A percentile compares a stretch with the other conserved stretches of the same genome.
Conservation (phyloP, 2,329 filamentous ascomycete species). For the Dactylellina sp. region DNA sequence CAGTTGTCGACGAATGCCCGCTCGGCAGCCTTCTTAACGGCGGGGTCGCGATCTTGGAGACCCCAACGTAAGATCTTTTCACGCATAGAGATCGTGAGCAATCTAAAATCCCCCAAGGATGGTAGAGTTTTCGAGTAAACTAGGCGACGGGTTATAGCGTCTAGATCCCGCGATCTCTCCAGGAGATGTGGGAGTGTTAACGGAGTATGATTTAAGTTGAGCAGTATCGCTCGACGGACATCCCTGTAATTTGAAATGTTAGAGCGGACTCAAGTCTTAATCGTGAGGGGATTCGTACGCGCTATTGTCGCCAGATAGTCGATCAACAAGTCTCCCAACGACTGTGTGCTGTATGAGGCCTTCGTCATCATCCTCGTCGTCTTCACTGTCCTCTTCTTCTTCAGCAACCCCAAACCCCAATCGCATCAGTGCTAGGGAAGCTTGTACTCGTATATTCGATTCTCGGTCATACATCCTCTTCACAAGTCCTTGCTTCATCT, state of each 20-base stretch:
- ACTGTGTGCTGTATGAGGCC: constrained; percentile 69
- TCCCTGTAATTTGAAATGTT: constrained; percentile 68
- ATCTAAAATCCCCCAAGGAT: constrained; percentile 90
- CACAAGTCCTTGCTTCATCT: constrained; percentile 80
- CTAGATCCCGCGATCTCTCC: constrained; percentile 89
- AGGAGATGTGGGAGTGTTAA: constrained; percentile 84
- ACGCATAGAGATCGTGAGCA: constrained; percentile 90
- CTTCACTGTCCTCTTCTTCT: constrained; percentile 79
- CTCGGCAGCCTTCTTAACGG: constrained; percentile 89
- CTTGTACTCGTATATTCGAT: constrained; percentile 88
- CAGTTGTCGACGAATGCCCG: constrained; percentile 93
- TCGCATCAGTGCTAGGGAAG: constrained; percentile 87
- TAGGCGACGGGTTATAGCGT: constrained; percentile 82
- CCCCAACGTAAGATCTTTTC: constrained; percentile 97
- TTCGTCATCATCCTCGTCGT: constrained; percentile 76
- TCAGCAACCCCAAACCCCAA: constrained; percentile 71
- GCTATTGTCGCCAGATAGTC: constrained; percentile 89
- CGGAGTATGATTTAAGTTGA: constrained; percentile 88
- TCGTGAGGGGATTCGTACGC: constrained; percentile 65
- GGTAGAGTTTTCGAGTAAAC: constrained; percentile 89
- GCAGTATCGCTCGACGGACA: constrained; percentile 85
- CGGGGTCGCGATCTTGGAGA: constrained; percentile 90
- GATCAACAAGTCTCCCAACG: constrained; percentile 84
- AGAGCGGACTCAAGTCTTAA: too few relatives aligned
- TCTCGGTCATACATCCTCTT: constrained; percentile 95